Base-by-base conservation (phyloP, 2,329 filamentous ascomycete species). In the Cladophialophora bantiana region DNA sequence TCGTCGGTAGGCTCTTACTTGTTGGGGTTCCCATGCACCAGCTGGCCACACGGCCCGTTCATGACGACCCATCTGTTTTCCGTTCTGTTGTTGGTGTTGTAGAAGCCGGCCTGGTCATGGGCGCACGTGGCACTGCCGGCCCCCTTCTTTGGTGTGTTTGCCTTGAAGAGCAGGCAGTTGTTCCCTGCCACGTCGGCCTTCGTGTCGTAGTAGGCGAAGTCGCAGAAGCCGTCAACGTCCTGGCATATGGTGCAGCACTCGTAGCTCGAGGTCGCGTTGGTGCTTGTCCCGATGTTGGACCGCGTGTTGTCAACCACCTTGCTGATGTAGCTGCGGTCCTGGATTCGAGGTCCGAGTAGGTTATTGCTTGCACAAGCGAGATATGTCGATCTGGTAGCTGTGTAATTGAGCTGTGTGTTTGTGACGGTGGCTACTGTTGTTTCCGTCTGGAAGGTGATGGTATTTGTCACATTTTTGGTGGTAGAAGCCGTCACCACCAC, bases 221-320 rank as follows among this genome's bases (percentile, higher is more conserved):
- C 48, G 35, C 59, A 61, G 9, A 35, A 31, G n/a, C 34, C 48
- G 48, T n/a, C 20, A 12, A n/a, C 34, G 55, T 58, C 55, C 36
- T 58, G 55, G 55, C 55, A 58, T 15, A 58, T 20, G 20, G 34
- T 15, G 59, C 59, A 61, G 59, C 59, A 61, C 4, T 61, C 50
- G 32, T 61, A 61, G 32, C 32, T 42, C 20, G 59, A 61, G 34
- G 59, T 61, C 12, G 59, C 45, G 18, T 53, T 40, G 59, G 59
- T 42, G 18, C 32, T 13, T 2, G 32, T 38, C 2, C 32, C 59
- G 45, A 53, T 34, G 18, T 53, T 42, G 45, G 59, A 45, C 7
- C 32, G 32, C 20, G 35, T 38, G 59, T 53, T 53, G 48, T 61
- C 45, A 7, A 54, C 48, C 5, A 61, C 32, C 0, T n/a, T 32